Conservation (phyloP, 2,329 filamentous ascomycete species). For the Curvularia spicifera region DNA sequence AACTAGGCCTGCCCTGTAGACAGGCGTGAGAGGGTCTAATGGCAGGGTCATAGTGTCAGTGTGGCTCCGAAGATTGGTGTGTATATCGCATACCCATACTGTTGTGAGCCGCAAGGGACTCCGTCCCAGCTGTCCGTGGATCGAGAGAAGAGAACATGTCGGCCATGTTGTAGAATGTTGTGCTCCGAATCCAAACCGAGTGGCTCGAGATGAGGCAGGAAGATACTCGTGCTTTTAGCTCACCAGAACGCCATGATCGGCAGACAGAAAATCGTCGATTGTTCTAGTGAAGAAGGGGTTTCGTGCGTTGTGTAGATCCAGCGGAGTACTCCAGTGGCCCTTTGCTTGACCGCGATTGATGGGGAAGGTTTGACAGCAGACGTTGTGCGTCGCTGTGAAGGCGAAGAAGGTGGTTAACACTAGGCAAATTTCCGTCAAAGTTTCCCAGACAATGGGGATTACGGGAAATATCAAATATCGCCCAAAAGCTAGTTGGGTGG, state of each 20-base stretch:
- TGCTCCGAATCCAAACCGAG: constrained; percentile 8
- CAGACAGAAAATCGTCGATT: constrained; percentile 13
- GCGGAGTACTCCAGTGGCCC: neutral
- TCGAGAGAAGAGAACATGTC: constrained; percentile 19
- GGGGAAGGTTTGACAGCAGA: constrained; percentile 4
- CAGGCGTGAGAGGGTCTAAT: constrained; percentile 32
- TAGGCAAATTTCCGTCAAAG: constrained; percentile 11
- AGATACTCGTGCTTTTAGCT: constrained; percentile 12
- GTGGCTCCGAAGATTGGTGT: neutral
- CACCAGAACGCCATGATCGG: constrained; percentile 28
- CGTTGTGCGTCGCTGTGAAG: constrained; percentile 5
- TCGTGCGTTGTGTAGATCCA: constrained; percentile 10
- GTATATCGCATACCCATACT: constrained; percentile 28
- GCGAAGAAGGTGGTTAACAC: constrained; percentile 14
- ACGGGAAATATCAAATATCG: constrained; percentile 13
- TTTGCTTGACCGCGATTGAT: constrained; percentile 4
- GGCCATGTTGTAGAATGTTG: constrained; percentile 17
- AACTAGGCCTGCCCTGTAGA: constrained; percentile 53
- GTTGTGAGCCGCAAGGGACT: constrained; percentile 35
- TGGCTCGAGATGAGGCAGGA: constrained; percentile 8
- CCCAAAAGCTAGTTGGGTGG: constrained; percentile 6
- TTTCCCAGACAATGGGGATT: constrained; percentile 11
- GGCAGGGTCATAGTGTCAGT: neutral
- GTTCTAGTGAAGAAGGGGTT: constrained; percentile 6
- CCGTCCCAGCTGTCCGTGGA: constrained; percentile 22